Evolutionary conservation across 179 eudicot genomes (phyloP).

Genomic region (Nepenthes alata): DNA sequence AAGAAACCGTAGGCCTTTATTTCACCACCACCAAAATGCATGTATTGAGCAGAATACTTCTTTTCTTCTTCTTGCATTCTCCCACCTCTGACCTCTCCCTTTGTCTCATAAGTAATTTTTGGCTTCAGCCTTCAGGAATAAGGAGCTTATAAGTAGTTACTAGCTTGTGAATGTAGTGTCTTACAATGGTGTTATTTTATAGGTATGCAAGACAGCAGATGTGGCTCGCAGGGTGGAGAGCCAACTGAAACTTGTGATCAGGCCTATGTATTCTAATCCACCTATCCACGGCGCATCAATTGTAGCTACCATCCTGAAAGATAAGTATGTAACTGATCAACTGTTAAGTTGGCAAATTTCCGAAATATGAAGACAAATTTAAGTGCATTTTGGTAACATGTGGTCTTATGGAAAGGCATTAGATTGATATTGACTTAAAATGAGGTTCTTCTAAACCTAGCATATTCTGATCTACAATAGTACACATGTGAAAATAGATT

Average conservation of each 20-base stretch:
- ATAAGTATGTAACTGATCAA: slow-evolving; percentile 16
- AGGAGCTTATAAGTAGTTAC: too few species aligned
- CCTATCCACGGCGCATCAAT: slow-evolving; percentile 43
- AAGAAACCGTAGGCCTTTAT: too few species aligned
- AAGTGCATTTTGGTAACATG: background rate
- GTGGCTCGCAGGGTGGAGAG: slow-evolving; percentile 38
- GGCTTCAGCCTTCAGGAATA: background rate
- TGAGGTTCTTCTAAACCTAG: background rate
- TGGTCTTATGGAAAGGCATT: background rate
- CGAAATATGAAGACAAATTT: background rate
- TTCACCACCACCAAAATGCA: too few species aligned
- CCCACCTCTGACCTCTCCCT: too few species aligned
- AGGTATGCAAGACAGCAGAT: slow-evolving; percentile 39
- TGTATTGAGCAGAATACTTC: too few species aligned
- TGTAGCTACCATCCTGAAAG: slow-evolving; percentile 34
- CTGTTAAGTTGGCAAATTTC: background rate
- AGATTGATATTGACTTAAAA: background rate
- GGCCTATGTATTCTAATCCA: slow-evolving; percentile 40
- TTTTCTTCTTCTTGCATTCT: too few species aligned
- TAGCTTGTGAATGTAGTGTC: background rate
- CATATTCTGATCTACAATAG: background rate
- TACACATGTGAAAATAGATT: background rate
- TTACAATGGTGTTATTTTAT: slow-evolving; percentile 5
- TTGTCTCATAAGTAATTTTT: background rate
- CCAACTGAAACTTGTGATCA: slow-evolving; percentile 39